Evolutionary conservation across 495 filamentous ascomycete genomes (phyloP), one percentile per base, ranked within the genome.

Genomic region (Neurospora sublineolata): DNA sequence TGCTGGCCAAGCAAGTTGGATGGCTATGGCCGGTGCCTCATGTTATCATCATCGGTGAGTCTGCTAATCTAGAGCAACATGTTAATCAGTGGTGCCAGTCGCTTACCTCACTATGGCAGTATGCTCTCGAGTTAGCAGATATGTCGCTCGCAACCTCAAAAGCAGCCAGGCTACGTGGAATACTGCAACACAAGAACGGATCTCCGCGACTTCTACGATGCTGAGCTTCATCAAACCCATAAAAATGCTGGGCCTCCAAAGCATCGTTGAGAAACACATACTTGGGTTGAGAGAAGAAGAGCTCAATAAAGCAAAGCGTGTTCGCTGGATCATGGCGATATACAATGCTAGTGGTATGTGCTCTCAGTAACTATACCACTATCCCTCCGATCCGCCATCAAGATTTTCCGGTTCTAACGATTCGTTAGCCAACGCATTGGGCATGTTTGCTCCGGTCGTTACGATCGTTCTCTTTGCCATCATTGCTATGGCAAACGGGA

Each of bases 171-270:
- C 78, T 12, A 72, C 76, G 27, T 90, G 86, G 86, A 83, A 86
- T 36, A 73, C 77, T 40, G 86, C 86, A 14, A 87, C 87, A 11
- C 82, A 88, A 70, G 80, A 77, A 69, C 84, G 87, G 23, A 85
- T 89, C 38, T 80, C 83, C 30, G 79, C 81, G 37, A 88, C 86
- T 8, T 83, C 80, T 7, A 74, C 83, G 0, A 85, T 88, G 80
- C 75, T 91, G 5, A 79, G 84, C 12, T 82, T 86, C 0, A 87
- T 89, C 75, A 90, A 90, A 72, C 80, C 81, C 16, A 79, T 92
- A 44, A 91, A 91, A 72, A 88, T 90, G 85, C 83, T 88, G 6
- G 89, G 88, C 1, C 76, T 91, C 7, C 82, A 83, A n/a, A 73
- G 80, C 0, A 68, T 60, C 3, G 72, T 88, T 2, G 76, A 77